Conservation (phyloP, 2,329 filamentous ascomycete species). For the Grosmannia penicillata region DNA sequence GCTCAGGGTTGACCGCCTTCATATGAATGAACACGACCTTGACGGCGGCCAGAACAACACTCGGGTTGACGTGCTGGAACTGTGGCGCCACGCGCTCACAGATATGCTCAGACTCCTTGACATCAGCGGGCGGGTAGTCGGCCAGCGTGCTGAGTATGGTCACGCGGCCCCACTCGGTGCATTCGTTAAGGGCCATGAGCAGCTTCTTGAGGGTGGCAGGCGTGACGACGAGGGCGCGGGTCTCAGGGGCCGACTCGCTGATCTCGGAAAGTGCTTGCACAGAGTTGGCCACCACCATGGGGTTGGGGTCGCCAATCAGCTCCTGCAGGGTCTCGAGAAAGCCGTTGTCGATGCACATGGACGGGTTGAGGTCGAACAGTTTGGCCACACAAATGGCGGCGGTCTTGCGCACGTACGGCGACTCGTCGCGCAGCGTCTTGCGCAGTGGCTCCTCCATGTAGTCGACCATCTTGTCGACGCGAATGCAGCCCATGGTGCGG, state of each 20-base stretch:
- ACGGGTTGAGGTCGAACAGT: constrained; percentile 85
- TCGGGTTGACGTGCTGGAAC: constrained; percentile 96
- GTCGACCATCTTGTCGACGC: constrained; percentile 98
- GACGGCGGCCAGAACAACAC: constrained; percentile 91
- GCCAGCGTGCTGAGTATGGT: constrained; percentile 84
- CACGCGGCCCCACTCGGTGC: constrained; percentile 94
- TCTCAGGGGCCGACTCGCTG: constrained; percentile 77
- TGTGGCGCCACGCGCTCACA: constrained; percentile 92
- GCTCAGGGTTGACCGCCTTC: constrained; percentile 63
- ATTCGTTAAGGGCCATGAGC: constrained; percentile 91
- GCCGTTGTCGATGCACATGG: constrained; percentile 90
- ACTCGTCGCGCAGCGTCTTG: constrained; percentile 93
- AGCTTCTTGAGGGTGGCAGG: constrained; percentile 82
- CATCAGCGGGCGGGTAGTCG: constrained; percentile 71
- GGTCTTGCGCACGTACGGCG: constrained; percentile 95
- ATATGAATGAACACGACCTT: constrained; percentile 97
- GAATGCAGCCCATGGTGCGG: constrained; percentile 95
- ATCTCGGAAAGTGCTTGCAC: constrained; percentile 91
- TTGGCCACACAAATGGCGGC: constrained; percentile 97
- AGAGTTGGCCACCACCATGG: constrained; percentile 97
- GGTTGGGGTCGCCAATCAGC: constrained; percentile 91
- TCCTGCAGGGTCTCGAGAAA: constrained; percentile 91
- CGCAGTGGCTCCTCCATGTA: constrained; percentile 98
- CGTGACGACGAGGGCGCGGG: constrained; percentile 70
- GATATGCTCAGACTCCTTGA: constrained; percentile 95